A percentile compares a stretch with the other conserved stretches of the same genome.
phyloP scores from a whole-genome alignment of 2,329 filamentous ascomycete species.

The Colletotrichum tanaceti region DNA sequence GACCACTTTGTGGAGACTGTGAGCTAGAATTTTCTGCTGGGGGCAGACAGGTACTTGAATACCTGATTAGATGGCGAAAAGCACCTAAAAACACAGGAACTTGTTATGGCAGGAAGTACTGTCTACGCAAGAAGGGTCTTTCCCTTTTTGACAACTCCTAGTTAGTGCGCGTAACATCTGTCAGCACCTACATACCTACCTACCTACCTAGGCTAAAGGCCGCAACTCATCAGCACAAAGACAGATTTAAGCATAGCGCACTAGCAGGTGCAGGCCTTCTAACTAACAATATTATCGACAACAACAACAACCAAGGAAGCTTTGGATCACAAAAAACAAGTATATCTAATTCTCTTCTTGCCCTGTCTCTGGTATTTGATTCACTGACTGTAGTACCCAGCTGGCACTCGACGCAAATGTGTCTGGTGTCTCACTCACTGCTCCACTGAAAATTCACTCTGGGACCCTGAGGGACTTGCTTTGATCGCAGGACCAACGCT shows the following conservation, averaged over 20 bases:
- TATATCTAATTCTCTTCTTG: not conserved
- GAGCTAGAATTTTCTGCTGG: not conserved
- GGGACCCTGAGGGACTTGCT: slow-evolving; percentile 7
- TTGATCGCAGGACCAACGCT: slow-evolving; percentile 4
- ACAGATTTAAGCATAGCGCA: slow-evolving; percentile 4
- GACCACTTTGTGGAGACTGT: not conserved
- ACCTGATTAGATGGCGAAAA: slow-evolving; percentile 34
- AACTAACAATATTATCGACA: slow-evolving; percentile 7
- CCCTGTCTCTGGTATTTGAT: too few relatives aligned
- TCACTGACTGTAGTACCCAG: not conserved
- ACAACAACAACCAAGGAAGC: slow-evolving; percentile 7
- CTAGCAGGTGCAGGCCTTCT: slow-evolving; percentile 15
- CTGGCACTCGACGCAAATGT: slow-evolving; percentile 1
- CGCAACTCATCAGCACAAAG: slow-evolving; percentile 22
- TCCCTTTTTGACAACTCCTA: not conserved
- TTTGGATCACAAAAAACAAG: not conserved
- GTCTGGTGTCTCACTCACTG: slow-evolving; percentile 21
- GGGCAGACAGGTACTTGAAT: not conserved
- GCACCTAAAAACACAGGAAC: not conserved
- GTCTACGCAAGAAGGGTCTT: not conserved
- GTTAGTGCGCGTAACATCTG: slow-evolving; percentile 19
- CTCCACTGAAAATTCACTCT: slow-evolving; percentile 29
- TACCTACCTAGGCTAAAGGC: slow-evolving; percentile 13
- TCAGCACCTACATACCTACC: too few relatives aligned
- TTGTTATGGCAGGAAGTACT: not conserved